Base-by-base conservation (phyloP, 441 rosid species). In the Isatis lusitanica region DNA sequence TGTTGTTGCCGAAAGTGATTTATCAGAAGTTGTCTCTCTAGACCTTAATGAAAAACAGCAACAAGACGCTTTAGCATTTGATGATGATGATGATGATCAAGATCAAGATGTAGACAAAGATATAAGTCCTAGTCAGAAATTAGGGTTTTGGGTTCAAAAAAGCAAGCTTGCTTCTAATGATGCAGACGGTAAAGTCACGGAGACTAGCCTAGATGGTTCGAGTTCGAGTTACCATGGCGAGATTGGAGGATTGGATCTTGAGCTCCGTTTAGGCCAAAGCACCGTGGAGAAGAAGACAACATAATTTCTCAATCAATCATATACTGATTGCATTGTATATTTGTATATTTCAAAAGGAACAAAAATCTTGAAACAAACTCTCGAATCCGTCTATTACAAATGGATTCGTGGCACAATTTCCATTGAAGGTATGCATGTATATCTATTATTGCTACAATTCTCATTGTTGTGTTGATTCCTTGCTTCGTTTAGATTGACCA, bases 181-280 rank as follows among this genome's bases (percentile, higher is more conserved):
- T 77, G 58, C 52, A 36, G 33, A 24, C 6, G 70, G 46, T 46
- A 44, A 70, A 52, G 33, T 48, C 55, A 38, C 2, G 36, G 70
- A 65, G 21, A 16, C 26, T 65, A 65, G 33, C 24, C 39, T 44
- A 61, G 74, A 67, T 73, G 74, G 74, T 47, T 78, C 75, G 28
- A 61, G 57, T 66, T 73, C 81, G 16, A 78, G 73, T 63, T 56
- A 35, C 63, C 62, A 63, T 55, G 13, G 9, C 11, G 73, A 53
- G 35, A 39, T 6, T 21, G 77, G 67, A 62, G 75, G 62, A 40
- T 57, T 78, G 53, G 81, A 78, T 74, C 78, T 78, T 12, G 81
- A 78, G 64, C 81, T 78, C 16, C 75, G 78, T 46, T 78, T 74
- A 78, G 78, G 81, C 4, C 81, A 78, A 46, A 72, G 74, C 15